A percentile compares a stretch with the other conserved stretches of the same genome.
phyloP scores from a whole-genome alignment of 768 basidiomycete genomes.

The Leccinellum rugosiceps region DNA sequence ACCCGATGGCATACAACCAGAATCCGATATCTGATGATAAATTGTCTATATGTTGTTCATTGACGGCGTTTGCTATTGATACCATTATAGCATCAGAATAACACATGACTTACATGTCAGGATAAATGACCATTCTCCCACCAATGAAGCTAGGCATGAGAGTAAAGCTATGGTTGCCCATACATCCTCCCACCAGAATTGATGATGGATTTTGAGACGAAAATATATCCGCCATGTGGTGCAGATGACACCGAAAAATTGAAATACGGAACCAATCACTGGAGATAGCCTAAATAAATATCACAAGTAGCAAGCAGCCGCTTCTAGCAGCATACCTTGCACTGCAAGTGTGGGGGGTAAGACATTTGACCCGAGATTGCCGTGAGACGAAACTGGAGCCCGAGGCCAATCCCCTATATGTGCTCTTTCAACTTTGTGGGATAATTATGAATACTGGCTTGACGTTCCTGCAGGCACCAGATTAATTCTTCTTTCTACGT shows the following conservation, averaged over 20 bases:
- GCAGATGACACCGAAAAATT: slow-evolving; percentile 4
- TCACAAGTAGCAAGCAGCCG: background rate
- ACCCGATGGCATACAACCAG: slow-evolving; percentile 7
- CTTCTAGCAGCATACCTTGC: slow-evolving; percentile 1
- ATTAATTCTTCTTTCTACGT: no score
- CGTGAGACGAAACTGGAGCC: no score
- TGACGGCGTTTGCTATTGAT: background rate
- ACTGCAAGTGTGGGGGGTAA: background rate
- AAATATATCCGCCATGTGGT: slow-evolving; percentile 12
- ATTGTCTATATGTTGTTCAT: background rate
- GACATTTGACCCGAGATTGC: background rate
- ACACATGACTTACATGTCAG: slow-evolving; percentile 1
- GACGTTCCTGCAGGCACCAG: no score
- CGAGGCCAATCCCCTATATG: no score
- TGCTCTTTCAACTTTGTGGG: no score
- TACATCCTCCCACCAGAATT: slow-evolving; percentile 20
- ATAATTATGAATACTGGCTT: no score
- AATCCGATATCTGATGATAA: background rate
- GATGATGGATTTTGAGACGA: slow-evolving; percentile 12
- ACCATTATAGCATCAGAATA: background rate
- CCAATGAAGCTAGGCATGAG: slow-evolving; percentile 3
- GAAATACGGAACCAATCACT: background rate
- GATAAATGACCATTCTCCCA: slow-evolving; percentile 5
- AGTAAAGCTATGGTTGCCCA: slow-evolving; percentile 11
- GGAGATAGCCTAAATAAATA: background rate